Evolutionary conservation across 2,329 filamentous ascomycete genomes (phyloP), one percentile per base, ranked within the genome.

Genomic region (Chrysoporthe puriensis): DNA sequence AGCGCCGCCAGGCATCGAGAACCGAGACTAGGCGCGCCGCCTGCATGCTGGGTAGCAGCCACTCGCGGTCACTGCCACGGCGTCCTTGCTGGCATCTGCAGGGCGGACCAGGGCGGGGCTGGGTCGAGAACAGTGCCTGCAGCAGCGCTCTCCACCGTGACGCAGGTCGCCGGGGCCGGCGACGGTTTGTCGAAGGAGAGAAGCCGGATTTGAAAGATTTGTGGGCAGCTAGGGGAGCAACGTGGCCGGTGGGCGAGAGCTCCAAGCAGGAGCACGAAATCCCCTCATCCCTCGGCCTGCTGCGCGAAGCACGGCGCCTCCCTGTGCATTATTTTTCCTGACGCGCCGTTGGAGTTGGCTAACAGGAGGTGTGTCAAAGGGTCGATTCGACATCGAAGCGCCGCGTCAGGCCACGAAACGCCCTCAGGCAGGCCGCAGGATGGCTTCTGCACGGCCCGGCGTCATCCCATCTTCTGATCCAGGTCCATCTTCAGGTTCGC

Each of bases 151-250:
- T 26, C 59, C 59, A 61, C 59, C 43, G 26, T 42, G 59, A 61
- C 16, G 59, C 59, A 61, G 42, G 42, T 44, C 59, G 43, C 43
- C 32, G 59, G 59, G 16, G 59, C 59, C 59, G 16, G 42, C 21
- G 21, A 48, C 9, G 57, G 40, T 8, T 21, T 18, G 21, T 61
- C 59, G 59, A 61, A 61, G 26, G 42, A 48, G 42, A 61, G 43
- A 61, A 36, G 43, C 59, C 59, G 59, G 59, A 61, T 61, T 61
- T 26, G 26, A 46, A 61, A 48, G 42, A 61, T 36, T 60, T 60
- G 42, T 61, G 59, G 59, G 34, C 59, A 32, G n/a, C 26, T 18
- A 46, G 59, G 11, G 48, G 59, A 61, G 18, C 59, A 61, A 61
- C 59, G 59, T 61, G 59, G 59, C 59, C 42, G 59, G 43, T 61